A percentile compares a stretch with the other conserved stretches of the same genome.
Evolutionary conservation across 352 stramenopile species (phyloP).

Genomic region (Plasmopara viticola): DNA sequence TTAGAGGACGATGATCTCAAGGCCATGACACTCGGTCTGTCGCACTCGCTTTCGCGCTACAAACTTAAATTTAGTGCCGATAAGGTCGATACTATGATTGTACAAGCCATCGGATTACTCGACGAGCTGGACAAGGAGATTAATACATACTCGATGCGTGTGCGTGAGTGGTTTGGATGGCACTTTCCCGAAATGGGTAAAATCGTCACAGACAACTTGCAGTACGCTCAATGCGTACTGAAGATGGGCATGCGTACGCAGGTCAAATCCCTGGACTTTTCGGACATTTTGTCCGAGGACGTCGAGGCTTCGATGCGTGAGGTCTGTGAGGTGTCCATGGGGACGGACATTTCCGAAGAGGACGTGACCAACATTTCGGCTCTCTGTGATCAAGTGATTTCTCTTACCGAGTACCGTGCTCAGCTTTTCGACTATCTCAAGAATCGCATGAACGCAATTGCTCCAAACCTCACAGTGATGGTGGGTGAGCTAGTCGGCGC

Average conservation of each 20-base stretch:
- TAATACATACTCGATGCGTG: conserved; percentile 99
- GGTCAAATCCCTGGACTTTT: conserved; percentile 91
- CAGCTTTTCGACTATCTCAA: conserved; percentile 99
- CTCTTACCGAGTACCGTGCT: conserved; percentile 84
- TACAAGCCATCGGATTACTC: conserved; percentile 98
- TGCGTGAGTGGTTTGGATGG: conserved; percentile 99
- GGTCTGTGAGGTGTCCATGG: conserved; percentile 98
- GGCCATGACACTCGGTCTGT: conserved; percentile 99
- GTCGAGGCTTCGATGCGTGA: conserved; percentile 95
- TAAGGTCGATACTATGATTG: conserved; percentile 99
- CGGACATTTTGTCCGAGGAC: conserved; percentile 82
- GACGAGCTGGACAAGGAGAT: conserved; percentile 99
- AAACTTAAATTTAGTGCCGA: conserved; percentile 99
- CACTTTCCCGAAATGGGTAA: conserved; percentile 97
- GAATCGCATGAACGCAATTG: conserved; percentile 99
- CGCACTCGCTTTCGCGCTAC: conserved; percentile 96
- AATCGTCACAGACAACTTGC: conserved; percentile 97
- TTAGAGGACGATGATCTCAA: conserved; percentile 88
- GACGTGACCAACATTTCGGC: conserved; percentile 97
- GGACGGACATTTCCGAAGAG: conserved; percentile 98
- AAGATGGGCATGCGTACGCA: conserved; percentile 92
- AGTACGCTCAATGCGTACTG: conserved; percentile 97
- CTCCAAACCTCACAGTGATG: conserved; percentile 99
- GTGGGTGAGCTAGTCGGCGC: conserved; percentile 98
- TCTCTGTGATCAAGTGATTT: conserved; percentile 90